phyloP scores from a whole-genome alignment of 345 rosid genomes.

The Moringa oleifera region DNA sequence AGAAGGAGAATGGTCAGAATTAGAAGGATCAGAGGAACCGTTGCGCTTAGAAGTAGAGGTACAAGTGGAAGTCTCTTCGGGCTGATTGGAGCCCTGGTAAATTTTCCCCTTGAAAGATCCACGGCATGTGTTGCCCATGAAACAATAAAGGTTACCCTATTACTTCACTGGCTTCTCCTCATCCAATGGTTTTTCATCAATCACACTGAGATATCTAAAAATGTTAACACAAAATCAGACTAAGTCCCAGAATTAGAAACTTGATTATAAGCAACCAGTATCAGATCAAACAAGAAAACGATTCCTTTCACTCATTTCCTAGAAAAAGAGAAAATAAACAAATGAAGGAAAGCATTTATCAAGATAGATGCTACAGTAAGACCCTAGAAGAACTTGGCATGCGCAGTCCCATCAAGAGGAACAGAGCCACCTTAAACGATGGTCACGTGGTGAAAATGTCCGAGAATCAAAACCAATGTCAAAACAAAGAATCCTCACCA shows the following conservation, averaged over 20 bases:
- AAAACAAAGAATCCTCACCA: neutral
- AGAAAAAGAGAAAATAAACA: neutral
- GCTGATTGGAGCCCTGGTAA: conserved; percentile 68
- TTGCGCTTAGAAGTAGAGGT: conserved; percentile 34
- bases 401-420: no score
- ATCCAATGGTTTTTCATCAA: conserved; percentile 34
- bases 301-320: neutral
- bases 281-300: conserved; percentile 3
- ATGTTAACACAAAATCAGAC: conserved; percentile 1
- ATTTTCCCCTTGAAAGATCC: conserved; percentile 78
- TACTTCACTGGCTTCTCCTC: conserved; percentile 30
- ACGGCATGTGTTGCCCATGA: conserved; percentile 99
- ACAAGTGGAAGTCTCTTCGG: conserved; percentile 47
- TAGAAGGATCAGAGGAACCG: conserved; percentile 35
- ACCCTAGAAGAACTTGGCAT: neutral
- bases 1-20: conserved; percentile 40
- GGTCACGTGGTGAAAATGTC: neutral
- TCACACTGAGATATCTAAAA: conserved; percentile 18
- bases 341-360: conserved; percentile 10
- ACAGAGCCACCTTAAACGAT: neutral
- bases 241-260: conserved; percentile 9
- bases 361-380: neutral
- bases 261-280: conserved; percentile 2
- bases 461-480: neutral
- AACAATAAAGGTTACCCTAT: conserved; percentile 41